Evolutionary conservation across 108 stramenopile species (phyloP).

Genomic region (Discostella stelligeroides): DNA sequence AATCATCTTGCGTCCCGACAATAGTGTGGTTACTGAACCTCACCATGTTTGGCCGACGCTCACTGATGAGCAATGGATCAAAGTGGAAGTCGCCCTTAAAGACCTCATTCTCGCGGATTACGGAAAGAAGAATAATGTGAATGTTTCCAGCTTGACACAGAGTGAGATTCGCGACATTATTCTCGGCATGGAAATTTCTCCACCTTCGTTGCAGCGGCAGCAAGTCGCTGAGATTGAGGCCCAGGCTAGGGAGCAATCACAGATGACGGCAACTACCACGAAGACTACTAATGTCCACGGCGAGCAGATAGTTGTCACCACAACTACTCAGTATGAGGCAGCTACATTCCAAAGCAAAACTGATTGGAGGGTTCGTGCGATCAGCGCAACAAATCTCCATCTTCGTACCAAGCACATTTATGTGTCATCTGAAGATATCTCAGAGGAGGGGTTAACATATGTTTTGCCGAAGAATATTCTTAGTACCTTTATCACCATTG

Average conservation of each 20-base stretch:
- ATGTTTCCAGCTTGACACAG: slow-evolving; percentile 98
- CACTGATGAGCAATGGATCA: slow-evolving; percentile 99
- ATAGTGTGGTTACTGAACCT: slow-evolving; percentile 96
- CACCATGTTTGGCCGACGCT: slow-evolving; percentile 99
- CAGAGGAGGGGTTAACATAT: slow-evolving; percentile 97
- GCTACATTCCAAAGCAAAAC: slow-evolving; percentile 98
- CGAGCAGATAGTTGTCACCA: slow-evolving; percentile 98
- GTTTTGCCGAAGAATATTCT: slow-evolving; percentile 99
- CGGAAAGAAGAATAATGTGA: slow-evolving; percentile 99
- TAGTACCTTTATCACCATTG: slow-evolving; percentile 93
- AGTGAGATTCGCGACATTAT: slow-evolving; percentile 99
- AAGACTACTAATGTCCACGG: slow-evolving; percentile 99
- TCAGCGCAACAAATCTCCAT: slow-evolving; percentile 98
- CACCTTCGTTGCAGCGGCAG: slow-evolving; percentile 97
- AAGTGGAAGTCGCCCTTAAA: slow-evolving; percentile 98
- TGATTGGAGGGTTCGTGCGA: slow-evolving; percentile 99
- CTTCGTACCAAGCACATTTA: slow-evolving; percentile 98
- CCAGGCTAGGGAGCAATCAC: slow-evolving; percentile 95
- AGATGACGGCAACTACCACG: slow-evolving; percentile 97
- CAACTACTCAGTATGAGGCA: slow-evolving; percentile 97
- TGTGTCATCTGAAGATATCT: slow-evolving; percentile 95
- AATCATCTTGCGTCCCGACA: slow-evolving; percentile 97
- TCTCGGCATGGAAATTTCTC: slow-evolving; percentile 99
- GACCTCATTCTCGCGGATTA: slow-evolving; percentile 99
- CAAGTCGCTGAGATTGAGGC: slow-evolving; percentile 99